These are phyloP conservation scores for Phytophthora vignae DNA, from an alignment of 352 stramenopile species.

Conservation along the genomic window DNA sequence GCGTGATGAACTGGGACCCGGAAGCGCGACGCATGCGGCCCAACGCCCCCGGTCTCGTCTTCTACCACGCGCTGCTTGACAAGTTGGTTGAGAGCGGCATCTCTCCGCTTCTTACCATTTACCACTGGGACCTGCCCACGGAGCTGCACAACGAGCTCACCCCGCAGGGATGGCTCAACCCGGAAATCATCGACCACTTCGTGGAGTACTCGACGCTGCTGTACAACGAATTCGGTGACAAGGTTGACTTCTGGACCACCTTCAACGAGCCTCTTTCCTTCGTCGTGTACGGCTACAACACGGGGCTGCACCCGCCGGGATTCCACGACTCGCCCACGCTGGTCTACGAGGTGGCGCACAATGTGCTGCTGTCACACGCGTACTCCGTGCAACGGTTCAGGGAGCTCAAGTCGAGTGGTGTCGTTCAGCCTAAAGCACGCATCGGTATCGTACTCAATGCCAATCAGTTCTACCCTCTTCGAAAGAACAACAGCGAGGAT, in stretches of 20 bases:
- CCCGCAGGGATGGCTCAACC: constrained; percentile 15
- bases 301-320: constrained; percentile 54
- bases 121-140: constrained; percentile 32
- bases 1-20: constrained; percentile 80
- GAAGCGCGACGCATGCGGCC: constrained; percentile 59
- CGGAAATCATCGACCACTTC: constrained; percentile 68
- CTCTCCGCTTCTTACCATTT: constrained; percentile 27
- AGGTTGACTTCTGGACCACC: constrained; percentile 94
- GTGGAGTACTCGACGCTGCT: constrained; percentile 91
- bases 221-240: constrained; percentile 91
- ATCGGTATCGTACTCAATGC: constrained; percentile 93
- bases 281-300: constrained; percentile 84
- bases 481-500: constrained; percentile 49
- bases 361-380: constrained; percentile 92
- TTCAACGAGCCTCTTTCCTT: constrained; percentile 95
- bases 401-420: constrained; percentile 59
- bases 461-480: constrained; percentile 78
- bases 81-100: constrained; percentile 26
- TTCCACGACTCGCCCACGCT: constrained; percentile 43
- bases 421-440: constrained; percentile 54
- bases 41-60: constrained; percentile 86
- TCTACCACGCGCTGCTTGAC: constrained; percentile 60
- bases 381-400: constrained; percentile 85
- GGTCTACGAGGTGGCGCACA: constrained; percentile 69
- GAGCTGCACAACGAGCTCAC: constrained; percentile 48